phyloP scores from a whole-genome alignment of 805 yeast genomes.

The Novakomyces olei region DNA sequence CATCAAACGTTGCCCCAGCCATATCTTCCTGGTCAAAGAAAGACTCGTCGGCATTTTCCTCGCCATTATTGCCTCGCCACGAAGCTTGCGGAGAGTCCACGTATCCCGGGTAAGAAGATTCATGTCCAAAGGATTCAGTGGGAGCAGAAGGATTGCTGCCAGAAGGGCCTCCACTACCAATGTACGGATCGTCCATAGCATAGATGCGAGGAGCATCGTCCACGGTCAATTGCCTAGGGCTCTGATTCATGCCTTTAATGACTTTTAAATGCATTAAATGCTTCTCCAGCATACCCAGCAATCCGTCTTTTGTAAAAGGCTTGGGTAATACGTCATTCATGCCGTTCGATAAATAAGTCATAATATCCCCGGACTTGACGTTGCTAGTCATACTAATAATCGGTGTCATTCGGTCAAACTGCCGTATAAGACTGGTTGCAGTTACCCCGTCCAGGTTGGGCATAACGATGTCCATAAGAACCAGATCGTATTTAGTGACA shows the following conservation, averaged over 20 bases:
- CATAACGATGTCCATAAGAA: slow-evolving; percentile 36
- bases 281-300: slow-evolving; percentile 55
- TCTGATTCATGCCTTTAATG: background rate
- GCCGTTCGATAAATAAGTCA: slow-evolving; percentile 21
- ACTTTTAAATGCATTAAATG: slow-evolving; percentile 11
- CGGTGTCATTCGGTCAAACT: slow-evolving; percentile 67
- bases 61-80: background rate
- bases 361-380: slow-evolving; percentile 59
- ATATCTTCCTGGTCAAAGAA: too few relatives aligned
- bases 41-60: background rate
- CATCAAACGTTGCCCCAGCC: too few relatives aligned
- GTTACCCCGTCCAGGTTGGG: slow-evolving; percentile 44
- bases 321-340: slow-evolving; percentile 84
- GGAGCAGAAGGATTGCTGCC: slow-evolving; percentile 1
- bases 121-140: background rate
- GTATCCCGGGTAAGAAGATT: background rate
- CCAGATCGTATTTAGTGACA: slow-evolving; percentile 31
- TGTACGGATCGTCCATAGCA: background rate
- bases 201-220: slow-evolving; percentile 1
- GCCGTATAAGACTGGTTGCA: slow-evolving; percentile 72
- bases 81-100: background rate
- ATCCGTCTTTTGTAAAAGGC: slow-evolving; percentile 76
- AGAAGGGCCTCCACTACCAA: slow-evolving; percentile 1
- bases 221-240: background rate
- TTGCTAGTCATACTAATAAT: slow-evolving; percentile 89